Conservation (phyloP, 192 early-diverging fungal species). For the Backusella mclennaniae region DNA sequence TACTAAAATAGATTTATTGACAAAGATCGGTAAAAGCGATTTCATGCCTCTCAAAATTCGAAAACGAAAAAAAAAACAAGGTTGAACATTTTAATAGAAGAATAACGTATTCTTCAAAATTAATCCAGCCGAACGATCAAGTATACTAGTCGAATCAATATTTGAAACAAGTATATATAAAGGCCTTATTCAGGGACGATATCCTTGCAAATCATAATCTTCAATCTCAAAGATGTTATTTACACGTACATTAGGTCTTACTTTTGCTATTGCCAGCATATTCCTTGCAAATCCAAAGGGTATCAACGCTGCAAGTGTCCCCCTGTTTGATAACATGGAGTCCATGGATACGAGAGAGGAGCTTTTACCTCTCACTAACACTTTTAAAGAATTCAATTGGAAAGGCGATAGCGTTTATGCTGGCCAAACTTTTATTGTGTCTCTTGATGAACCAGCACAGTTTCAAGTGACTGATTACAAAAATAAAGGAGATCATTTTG, state of each 20-base stretch:
- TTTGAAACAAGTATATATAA: constrained; percentile 1
- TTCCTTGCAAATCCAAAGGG: neutral
- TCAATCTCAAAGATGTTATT: neutral
- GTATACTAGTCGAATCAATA: neutral
- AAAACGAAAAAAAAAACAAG: neutral
- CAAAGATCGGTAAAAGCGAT: neutral
- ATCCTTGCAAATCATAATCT: neutral
- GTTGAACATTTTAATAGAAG: neutral
- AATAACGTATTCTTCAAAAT: neutral
- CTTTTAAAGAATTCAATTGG: neutral
- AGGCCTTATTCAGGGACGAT: neutral
- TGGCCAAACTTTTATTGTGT: neutral
- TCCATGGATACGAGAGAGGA: neutral
- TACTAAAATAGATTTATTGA: neutral
- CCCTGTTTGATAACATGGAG: neutral
- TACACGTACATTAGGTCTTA: neutral
- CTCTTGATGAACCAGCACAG: neutral
- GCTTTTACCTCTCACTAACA: neutral
- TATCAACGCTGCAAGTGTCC: neutral
- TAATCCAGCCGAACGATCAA: neutral
- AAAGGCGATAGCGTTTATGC: neutral
- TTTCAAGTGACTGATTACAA: neutral
- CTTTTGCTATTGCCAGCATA: neutral
- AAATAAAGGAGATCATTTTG: neutral
- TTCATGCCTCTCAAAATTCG: neutral